phyloP scores from a whole-genome alignment of 106 monocot genomes.

The Allium cepa region DNA sequence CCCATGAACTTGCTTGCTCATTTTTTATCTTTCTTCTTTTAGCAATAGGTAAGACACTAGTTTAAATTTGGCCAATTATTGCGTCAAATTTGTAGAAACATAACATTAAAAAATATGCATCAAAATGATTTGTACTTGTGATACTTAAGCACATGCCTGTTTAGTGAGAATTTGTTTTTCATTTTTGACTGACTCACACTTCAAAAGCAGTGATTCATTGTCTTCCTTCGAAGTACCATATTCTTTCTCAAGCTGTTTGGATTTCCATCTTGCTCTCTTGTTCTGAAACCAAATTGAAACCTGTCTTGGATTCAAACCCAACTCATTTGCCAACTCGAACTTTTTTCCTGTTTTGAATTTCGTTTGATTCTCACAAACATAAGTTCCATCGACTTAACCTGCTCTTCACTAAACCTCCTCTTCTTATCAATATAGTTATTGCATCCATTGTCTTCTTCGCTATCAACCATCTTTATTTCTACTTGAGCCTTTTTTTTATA shows the following conservation, averaged over 20 bases:
- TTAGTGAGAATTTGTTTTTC: conserved; percentile 44
- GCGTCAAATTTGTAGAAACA: not conserved
- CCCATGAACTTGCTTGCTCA: not conserved
- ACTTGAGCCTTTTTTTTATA: not conserved
- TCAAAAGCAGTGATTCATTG: conserved; percentile 36
- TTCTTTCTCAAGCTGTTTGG: conserved; percentile 69
- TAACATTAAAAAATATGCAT: not conserved
- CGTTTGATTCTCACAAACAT: conserved; percentile 58
- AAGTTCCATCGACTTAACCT: conserved; percentile 50
- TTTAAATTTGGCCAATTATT: not conserved
- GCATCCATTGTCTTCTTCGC: conserved; percentile 7
- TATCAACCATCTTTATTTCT: conserved; percentile 2
- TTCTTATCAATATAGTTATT: conserved; percentile 14
- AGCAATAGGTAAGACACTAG: too few relatives aligned
- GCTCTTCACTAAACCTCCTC: conserved; percentile 57
- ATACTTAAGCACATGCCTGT: conserved; percentile 21
- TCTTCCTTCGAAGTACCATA: conserved; percentile 30
- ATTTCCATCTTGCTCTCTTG: conserved; percentile 68
- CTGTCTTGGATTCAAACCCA: conserved; percentile 64
- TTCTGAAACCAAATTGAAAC: conserved; percentile 86
- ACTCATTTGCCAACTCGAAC: conserved; percentile 49
- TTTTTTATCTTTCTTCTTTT: not conserved
- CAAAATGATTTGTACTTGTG: not conserved
- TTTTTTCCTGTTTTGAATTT: conserved; percentile 64
- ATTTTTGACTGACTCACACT: conserved; percentile 28